A percentile compares a stretch with the other conserved stretches of the same genome.
phyloP scores from a whole-genome alignment of 495 filamentous ascomycete genomes.

The Aspergillus olivimuriae region DNA sequence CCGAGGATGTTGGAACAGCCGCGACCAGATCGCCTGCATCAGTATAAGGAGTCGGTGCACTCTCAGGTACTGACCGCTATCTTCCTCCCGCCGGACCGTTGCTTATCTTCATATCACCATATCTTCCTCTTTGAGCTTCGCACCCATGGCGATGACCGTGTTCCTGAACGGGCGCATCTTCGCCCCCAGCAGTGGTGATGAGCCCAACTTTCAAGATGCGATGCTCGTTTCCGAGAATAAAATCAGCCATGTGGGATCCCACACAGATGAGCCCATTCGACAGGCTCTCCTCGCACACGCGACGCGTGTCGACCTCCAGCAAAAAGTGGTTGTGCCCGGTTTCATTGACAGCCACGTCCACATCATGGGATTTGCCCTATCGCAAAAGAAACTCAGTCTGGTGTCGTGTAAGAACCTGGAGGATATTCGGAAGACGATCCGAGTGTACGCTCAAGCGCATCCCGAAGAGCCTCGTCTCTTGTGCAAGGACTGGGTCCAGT shows the following conservation, averaged over 20 bases:
- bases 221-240: conserved; percentile 32
- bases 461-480: conserved; percentile 46
- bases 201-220: conserved; percentile 30
- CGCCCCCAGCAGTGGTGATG: conserved; percentile 19
- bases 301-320: conserved; percentile 35
- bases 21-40: too few species aligned
- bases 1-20: too few species aligned
- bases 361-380: conserved; percentile 53
- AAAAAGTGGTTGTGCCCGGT: conserved; percentile 49
- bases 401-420: conserved; percentile 45
- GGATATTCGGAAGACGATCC: conserved; percentile 48
- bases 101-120: too few species aligned
- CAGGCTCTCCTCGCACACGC: conserved; percentile 23
- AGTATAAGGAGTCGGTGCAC: too few species aligned
- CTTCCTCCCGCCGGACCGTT: too few species aligned
- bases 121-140: too few species aligned
- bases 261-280: conserved; percentile 24
- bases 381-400: conserved; percentile 51
- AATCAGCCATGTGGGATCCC: conserved; percentile 39
- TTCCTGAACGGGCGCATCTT: conserved; percentile 44
- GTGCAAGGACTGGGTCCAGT: conserved; percentile 57
- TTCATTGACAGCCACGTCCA: conserved; percentile 64
- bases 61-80: too few species aligned
- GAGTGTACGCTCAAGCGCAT: conserved; percentile 41
- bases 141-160: conserved; percentile 27